Evolutionary conservation across 805 yeast genomes (phyloP).

Genomic region (Schwanniomyces vanrijiae): DNA sequence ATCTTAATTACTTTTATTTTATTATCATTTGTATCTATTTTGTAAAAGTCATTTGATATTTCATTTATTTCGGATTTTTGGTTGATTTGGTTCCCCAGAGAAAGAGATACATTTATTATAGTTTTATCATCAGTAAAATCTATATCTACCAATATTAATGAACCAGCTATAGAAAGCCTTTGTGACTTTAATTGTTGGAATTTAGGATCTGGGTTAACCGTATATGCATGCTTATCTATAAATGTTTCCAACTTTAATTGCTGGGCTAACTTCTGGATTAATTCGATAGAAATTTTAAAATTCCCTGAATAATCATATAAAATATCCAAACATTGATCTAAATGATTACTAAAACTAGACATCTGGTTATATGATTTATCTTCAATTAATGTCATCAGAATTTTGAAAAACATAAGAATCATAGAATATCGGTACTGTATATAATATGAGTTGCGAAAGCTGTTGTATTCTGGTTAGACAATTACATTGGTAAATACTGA

Average conservation of each 20-base stretch:
- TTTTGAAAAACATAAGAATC: neutral
- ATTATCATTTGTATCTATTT: neutral
- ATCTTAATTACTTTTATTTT: constrained; percentile 11
- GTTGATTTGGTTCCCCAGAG: constrained; percentile 31
- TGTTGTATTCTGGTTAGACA: too few relatives aligned
- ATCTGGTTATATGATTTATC: constrained; percentile 6
- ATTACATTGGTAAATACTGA: too few relatives aligned
- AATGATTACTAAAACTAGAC: constrained; percentile 17
- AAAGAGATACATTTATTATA: constrained; percentile 31
- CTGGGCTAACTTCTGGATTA: constrained; percentile 40
- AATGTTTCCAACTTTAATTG: constrained; percentile 42
- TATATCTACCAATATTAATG: constrained; percentile 38
- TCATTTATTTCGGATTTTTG: constrained; percentile 6
- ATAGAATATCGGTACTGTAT: too few relatives aligned
- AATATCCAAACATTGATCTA: constrained; percentile 20
- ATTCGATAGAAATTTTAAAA: constrained; percentile 34
- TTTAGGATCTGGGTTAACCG: constrained; percentile 19
- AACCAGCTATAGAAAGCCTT: constrained; percentile 43
- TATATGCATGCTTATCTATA: constrained; percentile 35
- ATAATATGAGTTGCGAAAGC: neutral
- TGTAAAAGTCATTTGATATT: neutral
- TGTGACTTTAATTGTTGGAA: constrained; percentile 14
- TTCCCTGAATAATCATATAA: constrained; percentile 32
- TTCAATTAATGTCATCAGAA: neutral
- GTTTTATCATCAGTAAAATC: constrained; percentile 29